These are phyloP conservation scores for Rosa persica DNA, from an alignment of 306 rosid species.

Conservation along the genomic window DNA sequence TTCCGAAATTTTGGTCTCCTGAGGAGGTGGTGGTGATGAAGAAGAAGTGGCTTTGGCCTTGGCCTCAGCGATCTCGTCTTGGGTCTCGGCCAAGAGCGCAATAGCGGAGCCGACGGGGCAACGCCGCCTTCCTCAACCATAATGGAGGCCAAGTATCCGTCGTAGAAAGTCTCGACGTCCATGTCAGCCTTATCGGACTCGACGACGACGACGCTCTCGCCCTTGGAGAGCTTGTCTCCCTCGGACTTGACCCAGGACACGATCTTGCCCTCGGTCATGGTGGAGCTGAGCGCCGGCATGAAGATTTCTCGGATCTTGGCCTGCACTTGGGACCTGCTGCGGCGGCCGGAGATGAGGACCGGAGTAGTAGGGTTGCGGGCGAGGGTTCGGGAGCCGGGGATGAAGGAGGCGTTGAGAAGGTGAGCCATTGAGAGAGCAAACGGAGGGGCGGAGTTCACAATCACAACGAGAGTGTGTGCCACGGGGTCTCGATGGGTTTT, in stretches of 20 bases:
- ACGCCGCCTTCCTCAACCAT: constrained; percentile 88
- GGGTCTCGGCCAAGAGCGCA: constrained; percentile 80
- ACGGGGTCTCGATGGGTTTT: neutral
- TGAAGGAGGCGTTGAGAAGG: constrained; percentile 66
- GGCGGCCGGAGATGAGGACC: constrained; percentile 18
- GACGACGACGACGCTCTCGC: constrained; percentile 96
- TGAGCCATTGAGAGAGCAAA: constrained; percentile 61
- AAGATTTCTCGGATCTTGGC: constrained; percentile 97
- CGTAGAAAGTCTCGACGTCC: constrained; percentile 99
- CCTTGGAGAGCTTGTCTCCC: constrained; percentile 90
- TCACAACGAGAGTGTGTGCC: no score
- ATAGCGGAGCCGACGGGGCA: constrained; percentile 91
- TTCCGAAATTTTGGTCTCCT: constrained; percentile 22
- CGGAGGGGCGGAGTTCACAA: no score
- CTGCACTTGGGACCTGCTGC: constrained; percentile 29
- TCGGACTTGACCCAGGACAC: constrained; percentile 95
- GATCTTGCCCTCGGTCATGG: constrained; percentile 97
- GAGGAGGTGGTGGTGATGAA: constrained; percentile 7
- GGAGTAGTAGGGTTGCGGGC: constrained; percentile 10
- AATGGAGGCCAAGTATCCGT: constrained; percentile 89
- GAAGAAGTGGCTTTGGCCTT: constrained; percentile 58
- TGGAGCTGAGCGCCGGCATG: constrained; percentile 98
- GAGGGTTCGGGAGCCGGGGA: constrained; percentile 41
- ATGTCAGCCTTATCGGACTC: constrained; percentile 99
- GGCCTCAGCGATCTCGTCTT: constrained; percentile 76